Evolutionary conservation across 176 grass and related monocot genomes (phyloP).

Genomic region (Raddia distichophylla): DNA sequence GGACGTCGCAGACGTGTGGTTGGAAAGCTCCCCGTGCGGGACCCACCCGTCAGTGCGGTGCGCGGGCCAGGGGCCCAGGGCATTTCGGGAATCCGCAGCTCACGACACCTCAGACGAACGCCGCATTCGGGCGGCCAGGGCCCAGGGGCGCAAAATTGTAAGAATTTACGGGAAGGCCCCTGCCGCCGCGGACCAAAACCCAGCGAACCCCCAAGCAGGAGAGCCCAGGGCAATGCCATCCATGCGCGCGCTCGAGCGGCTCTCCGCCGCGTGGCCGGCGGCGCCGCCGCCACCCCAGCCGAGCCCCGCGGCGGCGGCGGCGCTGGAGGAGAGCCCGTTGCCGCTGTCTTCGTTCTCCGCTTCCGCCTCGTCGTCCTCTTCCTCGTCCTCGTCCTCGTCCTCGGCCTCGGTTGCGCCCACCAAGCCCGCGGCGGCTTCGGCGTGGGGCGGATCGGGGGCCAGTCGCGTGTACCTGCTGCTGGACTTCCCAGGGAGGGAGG

Average conservation of each 20-base stretch:
- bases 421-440: constrained; percentile 23
- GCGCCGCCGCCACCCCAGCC: not conserved
- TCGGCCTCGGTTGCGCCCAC: not conserved
- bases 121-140: not conserved
- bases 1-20: not conserved
- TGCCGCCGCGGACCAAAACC: constrained; percentile 42
- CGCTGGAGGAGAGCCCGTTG: constrained; percentile 6
- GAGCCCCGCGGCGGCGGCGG: not conserved
- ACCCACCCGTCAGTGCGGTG: constrained; percentile 18
- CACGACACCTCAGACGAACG: not conserved
- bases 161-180: constrained; percentile 39
- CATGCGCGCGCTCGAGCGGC: constrained; percentile 50
- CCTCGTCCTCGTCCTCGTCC: constrained; percentile 5
- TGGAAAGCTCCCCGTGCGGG: not conserved
- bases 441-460: constrained; percentile 27
- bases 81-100: not conserved
- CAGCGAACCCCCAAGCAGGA: not conserved
- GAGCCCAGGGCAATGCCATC: constrained; percentile 48
- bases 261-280: constrained; percentile 6
- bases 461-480: constrained; percentile 58
- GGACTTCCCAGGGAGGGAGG: constrained; percentile 60
- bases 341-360: not conserved
- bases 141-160: not conserved
- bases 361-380: constrained; percentile 9
- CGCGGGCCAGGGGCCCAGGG: not conserved